Conservation (phyloP, 1,284 basidiomycete species). For the Dichomitus squalens region DNA sequence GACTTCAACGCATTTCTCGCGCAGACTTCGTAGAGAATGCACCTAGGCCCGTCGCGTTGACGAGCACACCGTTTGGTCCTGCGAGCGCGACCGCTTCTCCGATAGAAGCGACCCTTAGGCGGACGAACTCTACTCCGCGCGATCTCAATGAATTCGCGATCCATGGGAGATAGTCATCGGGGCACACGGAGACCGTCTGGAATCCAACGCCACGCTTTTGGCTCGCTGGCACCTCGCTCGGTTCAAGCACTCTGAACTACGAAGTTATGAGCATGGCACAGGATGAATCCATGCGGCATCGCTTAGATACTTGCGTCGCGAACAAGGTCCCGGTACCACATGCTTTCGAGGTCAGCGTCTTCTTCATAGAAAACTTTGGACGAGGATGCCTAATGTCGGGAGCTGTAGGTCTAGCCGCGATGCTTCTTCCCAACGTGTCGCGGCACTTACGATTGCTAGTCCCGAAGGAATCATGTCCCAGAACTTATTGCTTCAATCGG, state of each 20-base stretch:
- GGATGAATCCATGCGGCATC: neutral
- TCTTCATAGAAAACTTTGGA: slow-evolving; percentile 39
- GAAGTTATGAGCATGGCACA: neutral
- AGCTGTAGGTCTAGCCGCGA: neutral
- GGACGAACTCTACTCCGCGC: slow-evolving; percentile 36
- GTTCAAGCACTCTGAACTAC: slow-evolving; percentile 44
- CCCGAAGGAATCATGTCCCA: slow-evolving; percentile 52
- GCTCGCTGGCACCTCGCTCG: slow-evolving; percentile 38
- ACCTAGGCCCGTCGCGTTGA: slow-evolving; percentile 56
- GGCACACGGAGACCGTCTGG: slow-evolving; percentile 50
- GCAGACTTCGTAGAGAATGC: neutral
- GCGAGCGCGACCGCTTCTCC: slow-evolving; percentile 43
- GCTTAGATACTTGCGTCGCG: slow-evolving; percentile 44
- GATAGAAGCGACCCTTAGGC: slow-evolving; percentile 36
- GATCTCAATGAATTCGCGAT: slow-evolving; percentile 42
- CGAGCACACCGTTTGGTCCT: slow-evolving; percentile 39
- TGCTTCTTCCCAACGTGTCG: neutral
- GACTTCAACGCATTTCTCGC: neutral
- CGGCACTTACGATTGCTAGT: slow-evolving; percentile 43
- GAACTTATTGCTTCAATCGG: slow-evolving; percentile 45
- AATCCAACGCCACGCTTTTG: slow-evolving; percentile 43
- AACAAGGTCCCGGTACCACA: slow-evolving; percentile 57
- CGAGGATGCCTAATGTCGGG: slow-evolving; percentile 42
- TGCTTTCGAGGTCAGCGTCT: slow-evolving; percentile 31
- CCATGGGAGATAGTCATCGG: slow-evolving; percentile 50